These are phyloP conservation scores for Jasminum sambac DNA, from an alignment of 257 asterid species.

Conservation along the genomic window DNA sequence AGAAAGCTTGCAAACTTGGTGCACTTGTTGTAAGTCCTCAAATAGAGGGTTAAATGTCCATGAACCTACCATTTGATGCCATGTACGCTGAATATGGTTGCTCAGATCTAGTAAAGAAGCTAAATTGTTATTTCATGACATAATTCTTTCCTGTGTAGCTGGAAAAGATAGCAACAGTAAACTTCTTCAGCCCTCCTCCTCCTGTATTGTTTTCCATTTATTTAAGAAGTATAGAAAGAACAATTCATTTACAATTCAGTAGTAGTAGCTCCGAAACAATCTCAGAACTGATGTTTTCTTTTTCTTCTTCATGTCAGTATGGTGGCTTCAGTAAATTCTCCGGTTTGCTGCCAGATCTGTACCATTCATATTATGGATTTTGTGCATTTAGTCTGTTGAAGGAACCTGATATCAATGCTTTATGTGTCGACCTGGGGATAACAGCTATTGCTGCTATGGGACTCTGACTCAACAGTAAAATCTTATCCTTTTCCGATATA, in stretches of 20 bases:
- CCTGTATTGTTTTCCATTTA: not conserved
- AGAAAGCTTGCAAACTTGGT: not conserved
- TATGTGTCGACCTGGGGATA: conserved; percentile 70
- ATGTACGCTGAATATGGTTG: not conserved
- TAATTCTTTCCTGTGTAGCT: not conserved
- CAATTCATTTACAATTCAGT: not conserved
- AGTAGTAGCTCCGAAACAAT: not conserved
- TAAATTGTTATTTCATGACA: not conserved
- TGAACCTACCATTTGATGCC: not conserved
- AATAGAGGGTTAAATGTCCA: not conserved
- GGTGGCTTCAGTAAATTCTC: conserved; percentile 98
- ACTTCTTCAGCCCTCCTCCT: not conserved
- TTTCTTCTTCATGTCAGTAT: conserved; percentile 49
- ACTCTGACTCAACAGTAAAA: conserved; percentile 28
- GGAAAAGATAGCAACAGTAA: not conserved
- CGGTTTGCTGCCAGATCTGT: conserved; percentile 71
- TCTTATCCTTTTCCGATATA: not conserved
- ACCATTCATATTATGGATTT: conserved; percentile 82
- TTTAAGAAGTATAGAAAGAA: not conserved
- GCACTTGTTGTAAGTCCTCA: not conserved
- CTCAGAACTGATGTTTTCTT: not conserved
- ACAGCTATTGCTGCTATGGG: conserved; percentile 50
- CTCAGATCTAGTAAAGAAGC: not conserved
- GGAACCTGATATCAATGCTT: conserved; percentile 59
- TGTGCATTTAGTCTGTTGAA: conserved; percentile 80